phyloP scores from a whole-genome alignment of 2,329 filamentous ascomycete genomes.

The Neofusicoccum laricinum region DNA sequence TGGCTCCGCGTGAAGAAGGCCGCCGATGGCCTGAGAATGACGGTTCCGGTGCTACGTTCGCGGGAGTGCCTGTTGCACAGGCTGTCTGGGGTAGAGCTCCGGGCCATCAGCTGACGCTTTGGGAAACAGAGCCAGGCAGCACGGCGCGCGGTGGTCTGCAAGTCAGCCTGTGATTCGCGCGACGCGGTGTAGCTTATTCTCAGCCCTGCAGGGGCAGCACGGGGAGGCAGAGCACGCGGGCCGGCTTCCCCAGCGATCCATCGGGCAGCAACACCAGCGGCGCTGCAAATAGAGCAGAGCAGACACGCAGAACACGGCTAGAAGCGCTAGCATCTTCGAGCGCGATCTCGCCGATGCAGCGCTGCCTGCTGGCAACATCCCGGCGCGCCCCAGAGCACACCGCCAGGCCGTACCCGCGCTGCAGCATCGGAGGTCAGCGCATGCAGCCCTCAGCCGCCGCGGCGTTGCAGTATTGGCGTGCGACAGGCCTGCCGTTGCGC shows the following conservation, averaged over 20 bases:
- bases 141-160: neutral
- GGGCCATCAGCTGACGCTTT: conserved; percentile 9
- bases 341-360: neutral
- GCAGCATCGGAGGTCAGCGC: conserved; percentile 7
- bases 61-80: conserved; percentile 10
- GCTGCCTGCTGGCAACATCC: neutral
- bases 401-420: neutral
- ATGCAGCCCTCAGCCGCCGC: neutral
- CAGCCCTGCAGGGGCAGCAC: conserved; percentile 7
- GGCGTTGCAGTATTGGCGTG: neutral
- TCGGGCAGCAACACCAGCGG: conserved; percentile 11
- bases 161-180: conserved; percentile 1
- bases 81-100: neutral
- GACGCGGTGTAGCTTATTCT: neutral
- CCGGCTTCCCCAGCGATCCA: neutral
- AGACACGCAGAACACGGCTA: neutral
- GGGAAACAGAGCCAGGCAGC: conserved; percentile 7
- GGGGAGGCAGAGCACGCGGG: neutral
- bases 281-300: too few relatives aligned
- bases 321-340: neutral
- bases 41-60: neutral
- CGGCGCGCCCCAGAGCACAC: neutral
- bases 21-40: neutral
- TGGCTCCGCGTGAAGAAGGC: neutral
- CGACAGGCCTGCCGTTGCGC: neutral